Base-by-base conservation (phyloP, 2,329 filamentous ascomycete genomes). In the Exophiala bonariae region DNA sequence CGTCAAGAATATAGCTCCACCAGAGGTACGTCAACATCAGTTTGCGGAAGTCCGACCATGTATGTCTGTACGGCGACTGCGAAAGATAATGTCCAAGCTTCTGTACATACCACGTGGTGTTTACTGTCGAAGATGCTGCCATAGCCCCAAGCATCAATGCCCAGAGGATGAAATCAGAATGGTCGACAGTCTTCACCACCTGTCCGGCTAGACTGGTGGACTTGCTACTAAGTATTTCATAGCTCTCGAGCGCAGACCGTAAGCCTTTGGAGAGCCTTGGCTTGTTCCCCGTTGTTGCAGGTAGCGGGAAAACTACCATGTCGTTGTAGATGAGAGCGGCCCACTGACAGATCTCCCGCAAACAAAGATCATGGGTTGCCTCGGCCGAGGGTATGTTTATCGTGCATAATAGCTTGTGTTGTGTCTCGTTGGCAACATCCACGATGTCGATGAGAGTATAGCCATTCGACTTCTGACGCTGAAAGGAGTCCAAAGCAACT, bases 271-370 rank as follows among this genome's bases (percentile, higher is more conserved):
- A 44, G 10, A 47, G 22, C 16, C 40, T 32, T 28, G 44, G 40
- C 36, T 36, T 47, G 34, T 32, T 36, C 16, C 14, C 34, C 14
- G 34, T 40, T 11, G 34, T 41, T 7, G 30, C 14, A 23, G 49
- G 49, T 11, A 51, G 16, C 3, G 44, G 40, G 35, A 44, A 48
- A 14, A 51, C 7, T 3, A 51, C 49, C 28, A 51, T 14, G 14
- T 51, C 49, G 30, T 32, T 47, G 35, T 51, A 51, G 31, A 51
- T 51, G 23, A 51, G 44, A 7, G 43, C 49, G 9, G 44, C 39
- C 35, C 31, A 17, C 10, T 34, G 44, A 35, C 49, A 51, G 3
- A 51, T 31, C 18, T 40, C 17, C 17, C 34, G 35, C 35, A 51
- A 31, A 11, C 23, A 26, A 28, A 30, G 18, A 4, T 39, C 34